phyloP scores from a whole-genome alignment of 163 green algal species.

The Prototheca wickerhamii region DNA sequence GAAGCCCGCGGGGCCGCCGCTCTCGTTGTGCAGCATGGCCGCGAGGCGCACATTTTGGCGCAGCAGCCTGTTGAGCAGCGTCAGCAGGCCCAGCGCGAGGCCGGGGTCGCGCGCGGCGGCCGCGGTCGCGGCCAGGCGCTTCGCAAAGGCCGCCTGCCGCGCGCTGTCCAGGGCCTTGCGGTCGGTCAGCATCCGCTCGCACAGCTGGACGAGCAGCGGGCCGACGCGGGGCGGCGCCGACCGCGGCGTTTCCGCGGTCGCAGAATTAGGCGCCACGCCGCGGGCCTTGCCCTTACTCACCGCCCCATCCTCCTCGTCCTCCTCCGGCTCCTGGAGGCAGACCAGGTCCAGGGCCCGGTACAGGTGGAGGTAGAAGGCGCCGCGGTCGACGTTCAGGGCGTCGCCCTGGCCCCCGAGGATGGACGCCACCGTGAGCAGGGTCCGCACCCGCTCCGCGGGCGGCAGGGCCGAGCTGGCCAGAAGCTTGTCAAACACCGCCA shows the following conservation, averaged over 20 bases:
- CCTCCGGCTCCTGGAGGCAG: constrained; percentile 12
- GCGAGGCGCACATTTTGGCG: constrained; percentile 53
- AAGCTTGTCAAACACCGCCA: constrained; percentile 38
- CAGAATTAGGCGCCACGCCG: no score
- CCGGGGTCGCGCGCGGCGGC: constrained; percentile 28
- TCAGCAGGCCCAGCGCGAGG: constrained; percentile 38
- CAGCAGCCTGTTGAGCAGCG: constrained; percentile 35
- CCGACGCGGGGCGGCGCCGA: no score
- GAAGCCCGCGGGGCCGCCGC: constrained; percentile 39
- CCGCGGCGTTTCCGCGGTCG: no score
- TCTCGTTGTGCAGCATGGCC: constrained; percentile 66
- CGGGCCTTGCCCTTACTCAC: constrained; percentile 2
- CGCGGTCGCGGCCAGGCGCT: constrained; percentile 47
- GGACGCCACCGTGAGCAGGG: constrained; percentile 49
- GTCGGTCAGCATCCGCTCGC: constrained; percentile 24
- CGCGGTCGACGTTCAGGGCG: constrained; percentile 62
- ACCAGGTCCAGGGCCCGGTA: constrained; percentile 44
- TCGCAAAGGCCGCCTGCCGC: constrained; percentile 59
- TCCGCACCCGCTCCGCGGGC: constrained; percentile 44
- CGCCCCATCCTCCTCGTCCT: constrained; percentile 12
- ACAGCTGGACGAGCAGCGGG: constrained; percentile 19
- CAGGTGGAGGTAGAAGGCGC: constrained; percentile 52
- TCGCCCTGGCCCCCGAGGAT: constrained; percentile 59
- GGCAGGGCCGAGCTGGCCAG: constrained; percentile 41
- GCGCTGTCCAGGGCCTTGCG: constrained; percentile 29